Percentiles rank a stretch among this genome's conserved stretches.
Evolutionary conservation across 2,329 filamentous ascomycete species (phyloP).

Genomic region (Hypoxylon sp.): DNA sequence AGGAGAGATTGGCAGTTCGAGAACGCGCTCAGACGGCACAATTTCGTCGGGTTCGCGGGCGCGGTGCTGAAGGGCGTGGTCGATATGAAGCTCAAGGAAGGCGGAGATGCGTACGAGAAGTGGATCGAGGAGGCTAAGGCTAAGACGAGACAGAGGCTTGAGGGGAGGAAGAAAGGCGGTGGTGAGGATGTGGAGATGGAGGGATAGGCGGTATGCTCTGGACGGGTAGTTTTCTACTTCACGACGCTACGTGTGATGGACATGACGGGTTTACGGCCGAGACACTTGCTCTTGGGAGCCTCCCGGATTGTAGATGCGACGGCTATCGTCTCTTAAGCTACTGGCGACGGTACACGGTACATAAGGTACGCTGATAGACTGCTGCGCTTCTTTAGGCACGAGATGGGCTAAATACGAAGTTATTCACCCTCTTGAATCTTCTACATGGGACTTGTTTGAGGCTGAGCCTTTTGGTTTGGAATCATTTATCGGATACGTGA

Average conservation of each 20-base stretch:
- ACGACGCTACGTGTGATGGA: background rate
- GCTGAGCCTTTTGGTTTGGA: background rate
- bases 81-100: slow-evolving; percentile 77
- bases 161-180: slow-evolving; percentile 57
- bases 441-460: background rate
- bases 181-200: slow-evolving; percentile 62
- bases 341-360: slow-evolving; percentile 7
- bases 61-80: slow-evolving; percentile 91
- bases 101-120: slow-evolving; percentile 74
- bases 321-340: background rate
- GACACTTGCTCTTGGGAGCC: slow-evolving; percentile 2
- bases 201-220: slow-evolving; percentile 39
- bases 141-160: slow-evolving; percentile 64
- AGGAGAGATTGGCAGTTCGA: slow-evolving; percentile 92
- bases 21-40: slow-evolving; percentile 91
- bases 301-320: slow-evolving; percentile 1
- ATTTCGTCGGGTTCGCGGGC: slow-evolving; percentile 95
- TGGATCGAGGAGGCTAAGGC: slow-evolving; percentile 80
- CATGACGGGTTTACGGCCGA: background rate
- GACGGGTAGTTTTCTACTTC: background rate
- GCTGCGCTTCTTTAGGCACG: background rate
- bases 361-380: background rate
- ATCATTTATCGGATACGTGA: background rate
- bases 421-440: slow-evolving; percentile 6
- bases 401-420: slow-evolving; percentile 20